Base-by-base conservation (phyloP, 345 rosid species). In the Dovyalis caffra region DNA sequence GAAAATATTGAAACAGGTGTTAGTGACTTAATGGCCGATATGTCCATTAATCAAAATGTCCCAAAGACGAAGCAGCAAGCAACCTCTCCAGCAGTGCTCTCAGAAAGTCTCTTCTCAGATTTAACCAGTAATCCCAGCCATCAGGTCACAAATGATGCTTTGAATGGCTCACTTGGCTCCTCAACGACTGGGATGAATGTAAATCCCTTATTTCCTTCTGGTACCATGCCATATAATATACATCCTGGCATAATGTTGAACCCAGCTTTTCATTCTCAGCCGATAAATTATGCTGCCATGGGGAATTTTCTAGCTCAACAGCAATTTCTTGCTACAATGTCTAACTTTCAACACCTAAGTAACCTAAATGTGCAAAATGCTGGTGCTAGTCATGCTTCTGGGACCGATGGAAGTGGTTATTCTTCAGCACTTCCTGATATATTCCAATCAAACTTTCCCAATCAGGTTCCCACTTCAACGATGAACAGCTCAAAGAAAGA, bases 381-480 rank as follows among this genome's bases (percentile, higher is more conserved):
- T 56, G 76, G 87, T 61, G 81, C 61, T 63, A 80, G 70, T 83
- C 80, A 75, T 68, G 79, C 72, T 64, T 49, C 60, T 78, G 87
- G 85, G 66, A 71, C 74, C 69, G 73, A 69, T 31, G 92, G 74
- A 64, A 69, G 82, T 72, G 89, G 84, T 43, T 79, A 83, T 79
- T 38, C 88, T 67, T 81, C 93, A 56, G 77, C 92, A 31, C 63
- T 92, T 64, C 97, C 97, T 71, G 99, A 92, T 88, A 84, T 95
- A 71, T 95, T 95, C 85, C 98, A 95, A 76, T 74, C 90, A 67
- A 95, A 73, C 77, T 85, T 80, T 64, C 86, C 82, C 16, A 79
- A 84, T 82, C 99, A 88, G 80, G 51, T 78, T 78, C 88, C 97
- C 66, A 84, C 70, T 73, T 82, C 93, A 64, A 69, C 81, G 35